Conservation (phyloP, 169 alveolate genomes). For the Perkinsus marinus region DNA sequence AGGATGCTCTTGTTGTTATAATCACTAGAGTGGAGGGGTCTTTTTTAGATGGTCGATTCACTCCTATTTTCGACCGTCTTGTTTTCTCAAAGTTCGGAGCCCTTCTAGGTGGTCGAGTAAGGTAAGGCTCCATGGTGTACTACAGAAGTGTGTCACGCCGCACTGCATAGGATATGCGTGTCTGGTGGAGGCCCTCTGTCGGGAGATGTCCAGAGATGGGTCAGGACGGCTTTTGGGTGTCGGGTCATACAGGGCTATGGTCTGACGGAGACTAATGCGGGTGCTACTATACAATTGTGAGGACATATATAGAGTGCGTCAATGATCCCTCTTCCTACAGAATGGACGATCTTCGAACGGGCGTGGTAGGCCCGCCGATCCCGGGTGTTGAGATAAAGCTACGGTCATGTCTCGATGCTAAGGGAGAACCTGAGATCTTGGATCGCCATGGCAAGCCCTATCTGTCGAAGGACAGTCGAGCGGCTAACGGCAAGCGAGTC, state of each 20-base stretch:
- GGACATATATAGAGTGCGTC: too few species aligned
- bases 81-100: conserved; percentile 34
- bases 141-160: too few species aligned
- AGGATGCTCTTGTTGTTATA: too few species aligned
- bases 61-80: conserved; percentile 20
- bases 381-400: conserved; percentile 42
- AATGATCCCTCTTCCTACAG: too few species aligned
- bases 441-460: background rate
- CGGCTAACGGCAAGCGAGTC: background rate
- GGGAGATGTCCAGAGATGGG: conserved; percentile 32
- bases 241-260: conserved; percentile 56
- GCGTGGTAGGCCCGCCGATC: conserved; percentile 49
- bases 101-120: conserved; percentile 57
- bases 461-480: background rate
- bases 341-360: conserved; percentile 10
- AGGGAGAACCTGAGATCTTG: conserved; percentile 42
- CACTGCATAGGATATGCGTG: too few species aligned
- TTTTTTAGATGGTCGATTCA: conserved; percentile 10
- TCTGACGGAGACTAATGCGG: conserved; percentile 24
- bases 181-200: conserved; percentile 59
- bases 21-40: too few species aligned
- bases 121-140: conserved; percentile 36
- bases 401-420: conserved; percentile 52
- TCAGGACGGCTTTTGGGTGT: conserved; percentile 34
- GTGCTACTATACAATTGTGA: too few species aligned